Base-by-base conservation (phyloP, 352 stramenopile species). In the Pythium monospermum region DNA sequence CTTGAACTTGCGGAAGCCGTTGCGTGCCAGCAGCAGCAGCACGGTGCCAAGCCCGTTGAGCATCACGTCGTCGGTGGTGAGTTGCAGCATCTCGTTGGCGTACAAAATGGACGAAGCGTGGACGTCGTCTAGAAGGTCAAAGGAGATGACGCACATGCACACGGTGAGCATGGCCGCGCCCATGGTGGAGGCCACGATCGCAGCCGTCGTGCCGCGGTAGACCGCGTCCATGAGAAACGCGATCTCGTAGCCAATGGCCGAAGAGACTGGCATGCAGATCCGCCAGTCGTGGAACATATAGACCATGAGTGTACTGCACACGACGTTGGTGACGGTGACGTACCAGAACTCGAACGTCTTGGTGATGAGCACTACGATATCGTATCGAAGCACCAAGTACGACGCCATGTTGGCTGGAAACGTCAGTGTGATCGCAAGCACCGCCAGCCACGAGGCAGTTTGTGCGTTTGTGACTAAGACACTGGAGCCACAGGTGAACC, bases 291-390 rank as follows among this genome's bases (percentile, higher is more conserved):
- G 28, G 21, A 49, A 18, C 16, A 21, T 37, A 18, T 26, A 1
- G 27, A 18, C 35, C 6, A 49, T 38, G 3, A 49, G 42, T 2
- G 25, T 25, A 16, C 23, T 49, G 16, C 26, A 35, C 6, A 49
- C 27, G 28, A 49, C 10, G 42, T 49, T 49, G 16, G 38, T 35
- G 6, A 11, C n/a, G 3, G 42, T 49, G 11, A 22, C 43, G 18
- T 50, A 41, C 43, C 43, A 50, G 31, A 50, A 50, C 13, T 50
- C 43, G 27, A 50, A 50, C 2, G 28, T 50, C 30, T 50, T 38
- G 43, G n/a, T 31, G 4, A 50, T 22, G 3, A 49, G 26, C 42
- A 49, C 26, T 25, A n/a, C 42, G 18, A 50, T 50, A 22, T 50
- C 43, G 30, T 15, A 38, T 2, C 43, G 43, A 8, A 50, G 21